A percentile compares a stretch with the other conserved stretches of the same genome.
These are phyloP conservation scores for Thermothelomyces thermophilus DNA, from an alignment of 2,329 filamentous ascomycete species.

Conservation along the genomic window DNA sequence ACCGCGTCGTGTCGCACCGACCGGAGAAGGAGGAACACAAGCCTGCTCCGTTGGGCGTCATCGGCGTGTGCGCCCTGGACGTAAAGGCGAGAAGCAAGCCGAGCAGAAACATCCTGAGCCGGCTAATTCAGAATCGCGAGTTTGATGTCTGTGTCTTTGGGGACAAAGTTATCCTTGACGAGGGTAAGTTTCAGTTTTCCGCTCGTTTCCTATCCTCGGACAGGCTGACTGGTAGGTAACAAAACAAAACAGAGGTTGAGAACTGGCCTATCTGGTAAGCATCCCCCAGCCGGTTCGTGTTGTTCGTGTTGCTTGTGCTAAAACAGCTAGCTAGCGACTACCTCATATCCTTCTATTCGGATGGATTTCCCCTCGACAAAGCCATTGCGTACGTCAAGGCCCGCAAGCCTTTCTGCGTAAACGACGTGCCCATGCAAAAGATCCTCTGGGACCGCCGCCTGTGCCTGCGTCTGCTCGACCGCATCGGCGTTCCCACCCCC, in stretches of 20 bases:
- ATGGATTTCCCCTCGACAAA: slow-evolving; percentile 94
- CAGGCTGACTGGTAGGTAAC: no score
- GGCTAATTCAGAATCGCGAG: slow-evolving; percentile 80
- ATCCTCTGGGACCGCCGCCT: slow-evolving; percentile 92
- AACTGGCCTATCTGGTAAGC: slow-evolving; percentile 85
- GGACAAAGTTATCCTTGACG: slow-evolving; percentile 96
- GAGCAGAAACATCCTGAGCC: slow-evolving; percentile 90
- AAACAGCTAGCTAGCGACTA: slow-evolving; percentile 61
- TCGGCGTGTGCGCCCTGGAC: slow-evolving; percentile 93
- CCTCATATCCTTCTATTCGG: slow-evolving; percentile 95
- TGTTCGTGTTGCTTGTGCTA: neutral
- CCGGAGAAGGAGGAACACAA: slow-evolving; percentile 57
- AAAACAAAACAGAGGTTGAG: slow-evolving; percentile 62
- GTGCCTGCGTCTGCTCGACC: slow-evolving; percentile 80
- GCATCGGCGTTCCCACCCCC: slow-evolving; percentile 83
- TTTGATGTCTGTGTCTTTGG: slow-evolving; percentile 98
- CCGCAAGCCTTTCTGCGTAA: slow-evolving; percentile 93
- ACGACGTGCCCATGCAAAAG: slow-evolving; percentile 95
- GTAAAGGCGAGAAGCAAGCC: slow-evolving; percentile 95
- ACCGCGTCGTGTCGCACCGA: slow-evolving; percentile 48
- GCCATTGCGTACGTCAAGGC: slow-evolving; percentile 92
- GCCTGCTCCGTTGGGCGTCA: slow-evolving; percentile 57
- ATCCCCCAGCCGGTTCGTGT: neutral
- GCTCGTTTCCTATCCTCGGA: neutral
- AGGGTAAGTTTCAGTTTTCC: slow-evolving; percentile 45